phyloP scores from a whole-genome alignment of 1,284 basidiomycete genomes.

The Rhizoctonia solani region DNA sequence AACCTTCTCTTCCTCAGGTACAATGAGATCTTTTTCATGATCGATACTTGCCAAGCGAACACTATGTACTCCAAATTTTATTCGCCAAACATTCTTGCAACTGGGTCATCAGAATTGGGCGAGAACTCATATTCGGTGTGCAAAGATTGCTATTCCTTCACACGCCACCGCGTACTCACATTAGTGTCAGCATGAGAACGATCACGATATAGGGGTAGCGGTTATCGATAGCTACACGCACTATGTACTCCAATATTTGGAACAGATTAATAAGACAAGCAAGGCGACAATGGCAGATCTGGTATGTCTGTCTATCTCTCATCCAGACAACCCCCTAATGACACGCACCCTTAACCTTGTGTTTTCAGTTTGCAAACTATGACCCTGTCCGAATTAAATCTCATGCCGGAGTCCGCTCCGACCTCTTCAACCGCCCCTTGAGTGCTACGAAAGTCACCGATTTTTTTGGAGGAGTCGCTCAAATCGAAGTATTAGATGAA shows the following conservation, averaged over 20 bases:
- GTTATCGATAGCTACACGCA: slow-evolving; percentile 97
- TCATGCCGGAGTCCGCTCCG: slow-evolving; percentile 82
- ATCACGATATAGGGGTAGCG: slow-evolving; percentile 91
- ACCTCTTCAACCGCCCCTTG: slow-evolving; percentile 76
- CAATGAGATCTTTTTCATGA: slow-evolving; percentile 97
- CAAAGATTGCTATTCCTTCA: slow-evolving; percentile 31
- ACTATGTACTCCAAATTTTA: slow-evolving; percentile 95
- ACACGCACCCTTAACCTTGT: not conserved
- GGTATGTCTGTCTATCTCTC: slow-evolving; percentile 53
- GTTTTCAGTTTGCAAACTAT: slow-evolving; percentile 75
- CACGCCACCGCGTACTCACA: slow-evolving; percentile 1
- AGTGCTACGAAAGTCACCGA: slow-evolving; percentile 83
- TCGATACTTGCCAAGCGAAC: slow-evolving; percentile 98
- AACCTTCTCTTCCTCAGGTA: slow-evolving; percentile 59
- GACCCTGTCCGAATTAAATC: slow-evolving; percentile 78
- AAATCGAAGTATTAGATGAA: slow-evolving; percentile 61
- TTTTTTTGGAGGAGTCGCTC: slow-evolving; percentile 92
- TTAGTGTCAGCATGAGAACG: slow-evolving; percentile 76
- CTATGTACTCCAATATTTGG: slow-evolving; percentile 88
- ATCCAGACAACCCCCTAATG: not conserved
- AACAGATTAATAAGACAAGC: slow-evolving; percentile 89
- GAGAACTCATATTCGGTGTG: slow-evolving; percentile 94
- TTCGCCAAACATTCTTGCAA: slow-evolving; percentile 93
- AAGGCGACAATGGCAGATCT: slow-evolving; percentile 82
- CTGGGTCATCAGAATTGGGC: slow-evolving; percentile 84